Conservation (phyloP, 192 early-diverging fungal species). For the Paraglomus brasilianum region DNA sequence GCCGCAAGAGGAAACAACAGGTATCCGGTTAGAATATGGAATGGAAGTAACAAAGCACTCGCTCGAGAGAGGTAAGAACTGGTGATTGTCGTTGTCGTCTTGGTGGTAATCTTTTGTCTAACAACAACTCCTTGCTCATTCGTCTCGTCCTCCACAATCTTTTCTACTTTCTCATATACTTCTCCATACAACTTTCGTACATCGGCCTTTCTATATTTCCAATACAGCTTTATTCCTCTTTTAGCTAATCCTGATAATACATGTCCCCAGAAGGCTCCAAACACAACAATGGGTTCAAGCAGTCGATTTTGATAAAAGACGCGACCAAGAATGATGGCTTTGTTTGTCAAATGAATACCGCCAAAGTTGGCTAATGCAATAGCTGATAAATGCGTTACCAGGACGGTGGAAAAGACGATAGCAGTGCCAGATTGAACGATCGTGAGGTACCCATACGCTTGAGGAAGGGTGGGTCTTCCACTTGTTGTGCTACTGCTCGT, state of each 20-base stretch:
- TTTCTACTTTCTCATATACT: conserved; percentile 26
- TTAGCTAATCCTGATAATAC: conserved; percentile 33
- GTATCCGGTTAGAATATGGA: conserved; percentile 38
- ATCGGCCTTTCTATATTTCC: conserved; percentile 34
- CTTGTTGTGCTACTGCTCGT: too few relatives aligned
- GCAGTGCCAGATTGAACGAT: conserved; percentile 34
- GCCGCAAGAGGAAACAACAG: conserved; percentile 37
- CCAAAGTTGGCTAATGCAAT: conserved; percentile 36
- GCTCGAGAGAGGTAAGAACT: conserved; percentile 22
- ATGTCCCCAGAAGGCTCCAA: conserved; percentile 38
- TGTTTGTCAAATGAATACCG: conserved; percentile 43
- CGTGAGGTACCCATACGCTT: conserved; percentile 12
- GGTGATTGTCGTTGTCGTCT: conserved; percentile 33
- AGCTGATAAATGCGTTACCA: conserved; percentile 37
- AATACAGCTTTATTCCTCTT: conserved; percentile 34
- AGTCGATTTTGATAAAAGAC: conserved; percentile 46
- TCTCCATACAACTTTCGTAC: conserved; percentile 8
- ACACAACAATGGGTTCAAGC: conserved; percentile 41
- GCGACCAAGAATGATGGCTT: conserved; percentile 42
- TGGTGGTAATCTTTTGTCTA: conserved; percentile 30
- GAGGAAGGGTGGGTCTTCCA: neutral
- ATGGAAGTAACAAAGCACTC: conserved; percentile 27
- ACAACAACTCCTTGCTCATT: conserved; percentile 11
- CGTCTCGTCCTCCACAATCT: conserved; percentile 14
- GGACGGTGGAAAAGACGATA: conserved; percentile 37